Conservation (phyloP, 352 stramenopile genomes). For the Globisporangium nodosum region DNA sequence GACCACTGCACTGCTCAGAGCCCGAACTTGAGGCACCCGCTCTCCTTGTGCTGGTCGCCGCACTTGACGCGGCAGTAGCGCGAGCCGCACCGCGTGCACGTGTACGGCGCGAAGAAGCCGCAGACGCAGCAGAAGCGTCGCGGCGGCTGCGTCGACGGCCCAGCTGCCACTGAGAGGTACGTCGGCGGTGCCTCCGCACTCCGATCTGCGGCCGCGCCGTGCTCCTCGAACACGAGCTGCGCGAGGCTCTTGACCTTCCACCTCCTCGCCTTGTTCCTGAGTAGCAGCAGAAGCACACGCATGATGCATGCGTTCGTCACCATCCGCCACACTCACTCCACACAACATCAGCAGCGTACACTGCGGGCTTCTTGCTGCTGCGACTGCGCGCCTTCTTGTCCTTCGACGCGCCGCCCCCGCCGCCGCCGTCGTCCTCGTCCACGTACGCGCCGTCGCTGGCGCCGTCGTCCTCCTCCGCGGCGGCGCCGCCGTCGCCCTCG, state of each 20-base stretch:
- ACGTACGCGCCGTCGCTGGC: constrained; percentile 60
- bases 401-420: constrained; percentile 6
- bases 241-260: constrained; percentile 88
- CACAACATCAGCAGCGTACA: background rate
- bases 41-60: constrained; percentile 87
- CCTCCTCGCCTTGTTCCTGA: constrained; percentile 21
- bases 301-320: background rate
- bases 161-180: constrained; percentile 69
- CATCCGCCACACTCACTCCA: background rate
- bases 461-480: constrained; percentile 47
- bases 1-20: constrained; percentile 17
- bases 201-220: constrained; percentile 14
- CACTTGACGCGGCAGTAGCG: constrained; percentile 80
- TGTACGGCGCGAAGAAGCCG: constrained; percentile 74
- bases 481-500: constrained; percentile 79
- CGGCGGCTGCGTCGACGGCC: constrained; percentile 47
- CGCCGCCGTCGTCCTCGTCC: constrained; percentile 43
- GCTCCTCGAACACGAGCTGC: constrained; percentile 84
- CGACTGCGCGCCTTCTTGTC: constrained; percentile 41
- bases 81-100: constrained; percentile 73
- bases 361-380: constrained; percentile 8
- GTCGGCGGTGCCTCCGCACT: constrained; percentile 25
- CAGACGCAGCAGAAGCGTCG: constrained; percentile 85
- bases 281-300: background rate
- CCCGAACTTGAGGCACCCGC: constrained; percentile 87